These are phyloP conservation scores for Penicillium lividum DNA, from an alignment of 495 filamentous ascomycete genomes.

Conservation along the genomic window DNA sequence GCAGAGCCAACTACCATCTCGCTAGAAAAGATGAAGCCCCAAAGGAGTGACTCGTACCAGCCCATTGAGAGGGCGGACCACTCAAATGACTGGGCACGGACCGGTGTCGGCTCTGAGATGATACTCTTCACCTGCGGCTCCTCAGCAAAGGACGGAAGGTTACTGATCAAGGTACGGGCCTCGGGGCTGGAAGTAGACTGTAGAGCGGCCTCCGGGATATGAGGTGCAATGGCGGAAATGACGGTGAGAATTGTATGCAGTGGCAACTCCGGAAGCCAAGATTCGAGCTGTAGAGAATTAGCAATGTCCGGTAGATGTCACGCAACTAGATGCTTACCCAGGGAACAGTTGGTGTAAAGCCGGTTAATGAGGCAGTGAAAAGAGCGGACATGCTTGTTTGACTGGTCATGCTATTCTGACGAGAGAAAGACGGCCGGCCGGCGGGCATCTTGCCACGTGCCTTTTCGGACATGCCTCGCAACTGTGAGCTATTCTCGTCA, in stretches of 20 bases:
- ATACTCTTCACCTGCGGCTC: conserved; percentile 68
- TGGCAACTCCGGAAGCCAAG: conserved; percentile 89
- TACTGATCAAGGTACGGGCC: conserved; percentile 41
- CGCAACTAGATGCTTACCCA: conserved; percentile 55
- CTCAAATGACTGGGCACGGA: conserved; percentile 86
- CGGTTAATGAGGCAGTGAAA: conserved; percentile 49
- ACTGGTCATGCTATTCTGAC: conserved; percentile 89
- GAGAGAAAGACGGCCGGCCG: conserved; percentile 75
- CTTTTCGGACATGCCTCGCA: conserved; percentile 98
- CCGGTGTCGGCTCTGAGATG: conserved; percentile 64
- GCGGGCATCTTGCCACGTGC: conserved; percentile 97
- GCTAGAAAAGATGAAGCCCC: conserved; percentile 90
- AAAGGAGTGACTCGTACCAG: conserved; percentile 94
- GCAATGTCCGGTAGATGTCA: not conserved
- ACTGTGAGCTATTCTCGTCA: conserved; percentile 82
- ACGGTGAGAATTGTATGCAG: conserved; percentile 86
- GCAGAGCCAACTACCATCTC: conserved; percentile 80
- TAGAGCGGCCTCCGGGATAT: conserved; percentile 45
- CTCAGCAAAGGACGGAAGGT: conserved; percentile 58
- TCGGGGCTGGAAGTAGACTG: conserved; percentile 36
- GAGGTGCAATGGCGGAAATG: conserved; percentile 58
- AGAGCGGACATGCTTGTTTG: conserved; percentile 65
- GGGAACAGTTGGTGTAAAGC: conserved; percentile 74
- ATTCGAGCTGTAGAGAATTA: conserved; percentile 69
- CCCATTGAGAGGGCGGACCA: conserved; percentile 91